A percentile compares a stretch with the other conserved stretches of the same genome.
phyloP scores from a whole-genome alignment of 1,139 yeast genomes.

The Debaryomycetaceae sp. region DNA sequence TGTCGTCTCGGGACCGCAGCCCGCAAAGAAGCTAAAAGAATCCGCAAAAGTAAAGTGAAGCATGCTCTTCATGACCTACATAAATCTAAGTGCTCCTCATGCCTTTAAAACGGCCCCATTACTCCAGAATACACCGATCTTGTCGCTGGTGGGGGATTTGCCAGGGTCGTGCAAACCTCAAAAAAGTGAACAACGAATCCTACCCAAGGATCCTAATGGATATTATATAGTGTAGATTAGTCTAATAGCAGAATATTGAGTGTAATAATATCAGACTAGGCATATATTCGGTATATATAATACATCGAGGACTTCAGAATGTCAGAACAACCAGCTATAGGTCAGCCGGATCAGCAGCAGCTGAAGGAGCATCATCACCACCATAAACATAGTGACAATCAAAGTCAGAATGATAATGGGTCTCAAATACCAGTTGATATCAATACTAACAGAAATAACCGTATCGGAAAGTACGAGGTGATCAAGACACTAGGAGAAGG shows the following conservation, averaged over 20 bases:
- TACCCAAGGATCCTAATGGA: background rate
- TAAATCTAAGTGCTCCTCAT: too few species aligned
- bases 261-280: background rate
- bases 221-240: background rate
- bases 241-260: background rate
- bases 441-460: constrained; percentile 35
- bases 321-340: constrained; percentile 8
- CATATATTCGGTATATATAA: background rate
- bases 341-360: constrained; percentile 15
- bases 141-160: background rate
- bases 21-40: background rate
- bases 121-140: too few species aligned
- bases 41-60: too few species aligned
- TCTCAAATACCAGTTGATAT: constrained; percentile 23
- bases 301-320: background rate
- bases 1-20: background rate
- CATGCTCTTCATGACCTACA: too few species aligned
- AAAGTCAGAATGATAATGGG: constrained; percentile 7
- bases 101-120: too few species aligned
- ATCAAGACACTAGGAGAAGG: constrained; percentile 96
- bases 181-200: background rate
- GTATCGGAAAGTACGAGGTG: constrained; percentile 91
- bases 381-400: constrained; percentile 10
- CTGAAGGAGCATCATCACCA: constrained; percentile 16
- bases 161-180: background rate